A percentile compares a stretch with the other conserved stretches of the same genome.
These are phyloP conservation scores for Fusarium duplospermum DNA, from an alignment of 2,329 filamentous ascomycete species.

Conservation along the genomic window DNA sequence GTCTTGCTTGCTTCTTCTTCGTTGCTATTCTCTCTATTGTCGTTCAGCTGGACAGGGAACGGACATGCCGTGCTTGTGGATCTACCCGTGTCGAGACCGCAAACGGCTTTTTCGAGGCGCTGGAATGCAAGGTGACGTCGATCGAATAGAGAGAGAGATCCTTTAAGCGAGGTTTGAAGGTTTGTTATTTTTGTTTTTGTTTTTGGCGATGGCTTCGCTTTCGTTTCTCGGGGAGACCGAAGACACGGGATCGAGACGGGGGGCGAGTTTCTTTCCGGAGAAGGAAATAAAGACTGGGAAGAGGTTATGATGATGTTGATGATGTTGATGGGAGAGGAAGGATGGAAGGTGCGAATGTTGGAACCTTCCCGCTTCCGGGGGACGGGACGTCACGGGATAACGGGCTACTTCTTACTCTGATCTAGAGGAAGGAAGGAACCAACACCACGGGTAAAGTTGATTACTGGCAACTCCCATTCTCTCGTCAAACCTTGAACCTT, in stretches of 20 bases:
- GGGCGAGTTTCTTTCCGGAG: not conserved
- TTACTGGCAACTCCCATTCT: not conserved
- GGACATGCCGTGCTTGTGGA: not conserved
- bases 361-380: constrained; percentile 19
- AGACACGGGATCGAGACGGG: constrained; percentile 17
- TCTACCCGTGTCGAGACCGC: not conserved
- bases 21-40: not conserved
- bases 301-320: not conserved
- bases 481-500: not conserved
- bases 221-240: constrained; percentile 25
- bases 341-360: not conserved
- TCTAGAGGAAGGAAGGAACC: constrained; percentile 1
- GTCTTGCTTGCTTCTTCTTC: not conserved
- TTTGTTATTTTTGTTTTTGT: not conserved
- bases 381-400: constrained; percentile 31
- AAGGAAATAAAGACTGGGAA: not conserved
- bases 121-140: constrained; percentile 31
- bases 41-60: not conserved
- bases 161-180: not conserved
- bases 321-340: not conserved
- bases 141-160: not conserved
- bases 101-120: constrained; percentile 19
- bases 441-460: not conserved
- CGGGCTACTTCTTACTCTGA: not conserved
- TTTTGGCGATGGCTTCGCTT: constrained; percentile 1